Percentiles rank a stretch among this genome's conserved stretches.
phyloP scores from a whole-genome alignment of 352 stramenopile genomes.

The Phytophthora meadii region DNA sequence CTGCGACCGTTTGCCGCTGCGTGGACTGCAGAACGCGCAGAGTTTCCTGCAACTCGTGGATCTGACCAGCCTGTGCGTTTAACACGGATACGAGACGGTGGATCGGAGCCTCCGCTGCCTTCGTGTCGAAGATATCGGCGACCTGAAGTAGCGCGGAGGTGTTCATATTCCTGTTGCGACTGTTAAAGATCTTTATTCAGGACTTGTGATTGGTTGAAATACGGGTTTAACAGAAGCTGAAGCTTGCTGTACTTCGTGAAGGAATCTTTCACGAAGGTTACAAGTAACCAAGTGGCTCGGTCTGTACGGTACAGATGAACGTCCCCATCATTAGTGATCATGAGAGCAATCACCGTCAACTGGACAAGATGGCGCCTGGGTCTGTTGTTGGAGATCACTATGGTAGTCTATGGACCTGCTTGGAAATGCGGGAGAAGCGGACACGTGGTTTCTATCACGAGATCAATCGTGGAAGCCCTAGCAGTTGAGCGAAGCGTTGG shows the following conservation, averaged over 20 bases:
- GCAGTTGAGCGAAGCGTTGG: too few relatives aligned
- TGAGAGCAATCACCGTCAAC: background rate
- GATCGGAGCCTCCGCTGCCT: slow-evolving; percentile 54
- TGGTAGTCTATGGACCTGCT: background rate
- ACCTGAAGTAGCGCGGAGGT: slow-evolving; percentile 30
- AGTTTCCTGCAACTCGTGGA: slow-evolving; percentile 41
- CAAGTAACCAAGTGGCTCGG: background rate
- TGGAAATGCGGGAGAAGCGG: slow-evolving; percentile 1
- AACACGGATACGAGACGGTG: slow-evolving; percentile 70
- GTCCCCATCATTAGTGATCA: background rate
- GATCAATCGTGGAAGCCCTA: background rate
- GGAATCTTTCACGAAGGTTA: too few relatives aligned
- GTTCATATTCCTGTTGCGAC: slow-evolving; percentile 7
- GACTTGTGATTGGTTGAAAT: background rate
- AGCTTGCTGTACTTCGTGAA: too few relatives aligned
- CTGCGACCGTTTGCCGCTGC: slow-evolving; percentile 38
- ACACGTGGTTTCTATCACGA: background rate
- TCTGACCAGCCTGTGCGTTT: slow-evolving; percentile 57
- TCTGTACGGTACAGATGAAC: background rate
- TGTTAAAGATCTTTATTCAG: slow-evolving; percentile 17
- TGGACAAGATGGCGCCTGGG: background rate
- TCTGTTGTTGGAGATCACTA: background rate
- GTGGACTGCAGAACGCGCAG: slow-evolving; percentile 41
- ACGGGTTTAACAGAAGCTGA: too few relatives aligned
- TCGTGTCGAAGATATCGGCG: slow-evolving; percentile 62